Conservation (phyloP, 2,329 filamentous ascomycete genomes). For the Penicillium thymicola region DNA sequence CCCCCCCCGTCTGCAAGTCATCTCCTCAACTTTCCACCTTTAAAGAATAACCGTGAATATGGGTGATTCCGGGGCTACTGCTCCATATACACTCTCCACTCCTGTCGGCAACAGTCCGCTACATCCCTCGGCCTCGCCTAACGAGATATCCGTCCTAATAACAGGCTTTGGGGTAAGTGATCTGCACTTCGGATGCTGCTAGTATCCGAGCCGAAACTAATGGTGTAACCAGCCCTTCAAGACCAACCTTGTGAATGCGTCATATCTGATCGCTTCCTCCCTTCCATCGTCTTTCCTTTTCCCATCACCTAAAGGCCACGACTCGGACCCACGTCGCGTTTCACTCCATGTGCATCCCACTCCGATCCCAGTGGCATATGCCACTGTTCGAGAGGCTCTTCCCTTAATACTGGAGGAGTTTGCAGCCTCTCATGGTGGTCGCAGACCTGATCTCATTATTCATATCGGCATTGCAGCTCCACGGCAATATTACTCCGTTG, state of each 20-base stretch:
- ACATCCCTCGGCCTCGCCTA: constrained; percentile 14
- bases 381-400: constrained; percentile 60
- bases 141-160: constrained; percentile 35
- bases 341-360: constrained; percentile 55
- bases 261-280: constrained; percentile 69
- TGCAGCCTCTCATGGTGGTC: constrained; percentile 38
- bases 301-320: constrained; percentile 15
- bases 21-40: constrained; percentile 1
- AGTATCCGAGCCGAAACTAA: constrained; percentile 10
- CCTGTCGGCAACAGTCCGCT: constrained; percentile 14
- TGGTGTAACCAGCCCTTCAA: constrained; percentile 64
- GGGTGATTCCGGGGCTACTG: constrained; percentile 33
- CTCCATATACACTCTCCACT: constrained; percentile 13
- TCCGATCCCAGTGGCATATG: constrained; percentile 69
- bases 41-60: constrained; percentile 19
- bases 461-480: constrained; percentile 77
- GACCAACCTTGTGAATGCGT: constrained; percentile 70
- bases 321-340: constrained; percentile 31
- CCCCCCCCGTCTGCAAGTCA: not conserved
- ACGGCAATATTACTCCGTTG: constrained; percentile 65
- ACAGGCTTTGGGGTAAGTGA: constrained; percentile 38
- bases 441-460: constrained; percentile 61
- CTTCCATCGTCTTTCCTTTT: constrained; percentile 64
- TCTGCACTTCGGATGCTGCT: constrained; percentile 11
- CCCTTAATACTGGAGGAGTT: constrained; percentile 59